A percentile compares a stretch with the other conserved stretches of the same genome.
Conservation (phyloP, 2,329 filamentous ascomycete species). For the Thielaviopsis populi region DNA sequence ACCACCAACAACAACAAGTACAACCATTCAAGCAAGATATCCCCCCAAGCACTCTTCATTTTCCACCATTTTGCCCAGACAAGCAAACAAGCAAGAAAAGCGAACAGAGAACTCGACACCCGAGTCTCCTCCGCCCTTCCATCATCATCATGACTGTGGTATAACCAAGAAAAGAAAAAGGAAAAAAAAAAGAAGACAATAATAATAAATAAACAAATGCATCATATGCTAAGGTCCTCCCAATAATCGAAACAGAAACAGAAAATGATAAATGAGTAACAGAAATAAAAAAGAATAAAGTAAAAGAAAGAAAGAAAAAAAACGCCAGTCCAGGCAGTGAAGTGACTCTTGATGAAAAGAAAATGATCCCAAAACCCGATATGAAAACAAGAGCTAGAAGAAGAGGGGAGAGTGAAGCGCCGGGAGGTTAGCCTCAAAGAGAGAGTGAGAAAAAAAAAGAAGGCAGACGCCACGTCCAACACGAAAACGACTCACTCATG, state of each 20-base stretch:
- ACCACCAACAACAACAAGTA: too few relatives aligned
- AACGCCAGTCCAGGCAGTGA: neutral
- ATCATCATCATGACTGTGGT: too few relatives aligned
- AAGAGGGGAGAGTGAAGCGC: neutral
- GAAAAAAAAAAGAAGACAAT: neutral
- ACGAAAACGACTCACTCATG: neutral
- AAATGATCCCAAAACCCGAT: neutral
- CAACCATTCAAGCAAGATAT: too few relatives aligned
- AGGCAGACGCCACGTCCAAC: too few relatives aligned
- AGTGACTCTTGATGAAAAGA: neutral
- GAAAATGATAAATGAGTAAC: neutral
- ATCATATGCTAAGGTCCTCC: neutral
- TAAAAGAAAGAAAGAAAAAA: neutral
- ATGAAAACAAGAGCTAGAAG: neutral
- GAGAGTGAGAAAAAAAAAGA: neutral
- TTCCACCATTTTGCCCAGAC: too few relatives aligned
- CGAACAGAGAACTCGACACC: too few relatives aligned
- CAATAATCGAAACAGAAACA: neutral
- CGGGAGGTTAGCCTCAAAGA: neutral
- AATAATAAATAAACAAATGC: neutral
- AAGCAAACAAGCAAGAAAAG: too few relatives aligned
- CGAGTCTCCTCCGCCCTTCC: too few relatives aligned
- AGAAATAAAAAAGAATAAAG: neutral
- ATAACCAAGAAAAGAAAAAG: neutral
- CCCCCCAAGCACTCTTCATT: too few relatives aligned